These are phyloP conservation scores for Wallacemonas rigidus DNA, from an alignment of 208 protist species.

Conservation along the genomic window DNA sequence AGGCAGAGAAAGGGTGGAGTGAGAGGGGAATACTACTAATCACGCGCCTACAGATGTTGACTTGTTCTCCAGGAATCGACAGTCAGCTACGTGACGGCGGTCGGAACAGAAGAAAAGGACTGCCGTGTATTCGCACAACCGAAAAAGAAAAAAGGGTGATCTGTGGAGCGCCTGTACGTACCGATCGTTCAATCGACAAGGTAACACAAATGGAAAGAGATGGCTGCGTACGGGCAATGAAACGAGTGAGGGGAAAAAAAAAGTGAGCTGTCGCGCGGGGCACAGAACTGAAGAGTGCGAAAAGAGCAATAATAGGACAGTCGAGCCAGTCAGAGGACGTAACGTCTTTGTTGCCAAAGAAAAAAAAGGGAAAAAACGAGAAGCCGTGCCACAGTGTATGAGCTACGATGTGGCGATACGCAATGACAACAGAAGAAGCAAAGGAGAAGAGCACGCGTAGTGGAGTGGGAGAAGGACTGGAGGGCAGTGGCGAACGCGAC, in stretches of 20 bases:
- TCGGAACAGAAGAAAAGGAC: too few relatives aligned
- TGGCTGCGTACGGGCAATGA: neutral
- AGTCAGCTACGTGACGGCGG: too few relatives aligned
- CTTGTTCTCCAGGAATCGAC: too few relatives aligned
- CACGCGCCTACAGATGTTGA: too few relatives aligned
- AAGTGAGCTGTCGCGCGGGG: neutral
- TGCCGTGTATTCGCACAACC: neutral
- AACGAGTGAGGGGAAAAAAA: neutral
- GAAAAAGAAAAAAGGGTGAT: conserved; percentile 4
- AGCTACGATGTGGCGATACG: neutral
- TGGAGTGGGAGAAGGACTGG: neutral
- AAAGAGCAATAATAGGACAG: too few relatives aligned
- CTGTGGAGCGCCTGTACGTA: too few relatives aligned
- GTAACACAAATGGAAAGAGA: conserved; percentile 12
- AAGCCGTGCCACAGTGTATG: neutral
- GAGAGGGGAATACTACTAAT: too few relatives aligned
- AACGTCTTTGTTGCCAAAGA: neutral
- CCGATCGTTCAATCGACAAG: conserved; percentile 14
- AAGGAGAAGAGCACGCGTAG: conserved; percentile 13
- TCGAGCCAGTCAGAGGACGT: too few relatives aligned
- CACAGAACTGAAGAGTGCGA: too few relatives aligned
- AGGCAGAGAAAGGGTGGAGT: too few relatives aligned
- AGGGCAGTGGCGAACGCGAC: too few relatives aligned
- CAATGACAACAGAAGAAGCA: conserved; percentile 4
- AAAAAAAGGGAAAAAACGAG: conserved; percentile 2